Base-by-base conservation (phyloP, 2,329 filamentous ascomycete species). In the Penicillium olsonii region DNA sequence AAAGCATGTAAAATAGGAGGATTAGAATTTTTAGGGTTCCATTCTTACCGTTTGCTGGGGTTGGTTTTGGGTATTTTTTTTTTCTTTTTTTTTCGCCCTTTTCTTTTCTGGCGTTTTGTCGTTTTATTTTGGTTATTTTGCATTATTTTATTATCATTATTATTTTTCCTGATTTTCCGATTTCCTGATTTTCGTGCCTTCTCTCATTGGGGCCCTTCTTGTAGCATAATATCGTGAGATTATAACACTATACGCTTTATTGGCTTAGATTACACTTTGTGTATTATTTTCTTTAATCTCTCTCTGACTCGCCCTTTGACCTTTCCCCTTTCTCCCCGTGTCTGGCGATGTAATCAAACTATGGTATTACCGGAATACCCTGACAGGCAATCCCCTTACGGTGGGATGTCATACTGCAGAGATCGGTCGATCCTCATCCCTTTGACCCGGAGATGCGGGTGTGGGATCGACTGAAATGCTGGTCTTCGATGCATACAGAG, bases 21-120 rank as follows among this genome's bases (percentile, higher is more conserved):
- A 53, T 45, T 55, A 52, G 50, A 50, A 54, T 44, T 54, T 54
- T 57, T 57, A 59, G 58, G 54, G 54, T 57, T 59, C 52, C 54
- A 57, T 58, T 55, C 55, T 58, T 55, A 48, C 50, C 50, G 57
- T 60, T 58, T 53, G 50, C 53, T 54, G 39, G 33, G 47, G 47
- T 52, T 51, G 37, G 40, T 51, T 52, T 45, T 39, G 50, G 45
- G 45, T 48, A 18, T 46, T 52, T 51, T 24, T 48, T 34, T 43
- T 45, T 43, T 52, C 2, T 4, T 42, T 48, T 46, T 44, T 35
- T 37, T 45, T 42, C 22, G 22, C n/a, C n/a, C n/a, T 40, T 42
- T 38, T 41, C 19, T 18, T 45, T 44, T 45, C 50, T 42, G 22
- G 14, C 19, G 15, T 48, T 43, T 27, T 42, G 45, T 41, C 22